Percentiles rank a stretch among this genome's conserved stretches.
These are phyloP conservation scores for Angophora floribunda DNA, from an alignment of 345 rosid genomes.

Conservation along the genomic window DNA sequence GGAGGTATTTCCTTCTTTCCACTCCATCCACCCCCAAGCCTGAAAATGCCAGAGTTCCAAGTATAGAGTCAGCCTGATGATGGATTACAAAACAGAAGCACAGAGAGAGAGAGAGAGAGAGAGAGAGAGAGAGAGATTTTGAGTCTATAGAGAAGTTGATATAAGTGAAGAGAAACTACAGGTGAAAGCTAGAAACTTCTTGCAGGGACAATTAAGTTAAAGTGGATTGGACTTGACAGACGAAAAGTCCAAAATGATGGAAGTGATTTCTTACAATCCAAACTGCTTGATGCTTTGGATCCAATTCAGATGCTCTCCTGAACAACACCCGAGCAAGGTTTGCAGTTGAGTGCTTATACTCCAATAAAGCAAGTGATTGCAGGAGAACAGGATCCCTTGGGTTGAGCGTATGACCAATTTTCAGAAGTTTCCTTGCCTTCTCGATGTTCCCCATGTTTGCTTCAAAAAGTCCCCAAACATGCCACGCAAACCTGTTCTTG, in stretches of 20 bases:
- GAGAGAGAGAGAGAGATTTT: background rate
- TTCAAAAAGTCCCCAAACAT: constrained; percentile 93
- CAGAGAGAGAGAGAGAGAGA: background rate
- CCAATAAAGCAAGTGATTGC: constrained; percentile 87
- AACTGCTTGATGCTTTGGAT: constrained; percentile 86
- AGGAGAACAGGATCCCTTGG: constrained; percentile 94
- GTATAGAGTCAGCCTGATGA: background rate
- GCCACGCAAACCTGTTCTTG: constrained; percentile 95
- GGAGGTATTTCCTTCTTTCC: constrained; percentile 89
- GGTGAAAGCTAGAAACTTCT: background rate
- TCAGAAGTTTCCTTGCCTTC: constrained; percentile 73
- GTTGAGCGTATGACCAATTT: constrained; percentile 88
- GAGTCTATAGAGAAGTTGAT: background rate
- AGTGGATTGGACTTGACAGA: background rate
- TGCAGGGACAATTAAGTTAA: background rate
- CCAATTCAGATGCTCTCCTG: constrained; percentile 76
- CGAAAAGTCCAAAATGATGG: background rate
- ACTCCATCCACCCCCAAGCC: constrained; percentile 99
- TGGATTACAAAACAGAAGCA: background rate
- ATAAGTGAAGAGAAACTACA: background rate
- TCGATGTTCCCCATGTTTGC: constrained; percentile 58
- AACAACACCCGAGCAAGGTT: constrained; percentile 67
- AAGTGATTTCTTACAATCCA: constrained; percentile 74
- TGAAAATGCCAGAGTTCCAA: constrained; percentile 7
- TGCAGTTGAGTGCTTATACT: constrained; percentile 73